Conservation (phyloP, 2,329 filamentous ascomycete species). For the Alternaria rosae region DNA sequence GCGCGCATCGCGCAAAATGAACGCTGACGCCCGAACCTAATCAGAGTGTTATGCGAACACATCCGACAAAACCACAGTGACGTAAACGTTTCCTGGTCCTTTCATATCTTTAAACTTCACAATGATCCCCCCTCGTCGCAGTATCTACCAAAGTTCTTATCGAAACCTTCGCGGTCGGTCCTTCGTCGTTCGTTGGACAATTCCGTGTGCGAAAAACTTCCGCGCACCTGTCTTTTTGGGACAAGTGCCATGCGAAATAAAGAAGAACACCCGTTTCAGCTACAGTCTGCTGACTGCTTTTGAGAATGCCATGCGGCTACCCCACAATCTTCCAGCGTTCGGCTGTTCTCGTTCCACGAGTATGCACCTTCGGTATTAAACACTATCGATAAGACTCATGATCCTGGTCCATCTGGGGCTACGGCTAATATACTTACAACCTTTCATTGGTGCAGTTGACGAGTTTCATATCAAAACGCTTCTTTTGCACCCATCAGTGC, state of each 20-base stretch:
- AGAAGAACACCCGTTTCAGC: background rate
- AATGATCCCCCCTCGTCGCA: background rate
- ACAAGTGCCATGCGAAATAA: background rate
- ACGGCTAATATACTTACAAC: constrained; percentile 20
- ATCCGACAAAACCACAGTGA: background rate
- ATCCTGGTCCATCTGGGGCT: constrained; percentile 25
- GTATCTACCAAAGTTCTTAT: background rate
- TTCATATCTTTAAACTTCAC: background rate
- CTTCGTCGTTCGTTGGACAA: background rate
- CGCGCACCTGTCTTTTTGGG: background rate
- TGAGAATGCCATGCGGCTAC: constrained; percentile 14
- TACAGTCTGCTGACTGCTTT: constrained; percentile 13
- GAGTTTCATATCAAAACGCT: constrained; percentile 31
- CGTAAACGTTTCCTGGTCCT: background rate
- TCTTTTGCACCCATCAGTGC: constrained; percentile 15
- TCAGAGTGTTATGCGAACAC: background rate
- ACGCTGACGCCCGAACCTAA: background rate
- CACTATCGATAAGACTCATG: constrained; percentile 35
- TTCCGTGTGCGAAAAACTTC: background rate
- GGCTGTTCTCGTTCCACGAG: constrained; percentile 30
- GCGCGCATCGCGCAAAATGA: background rate
- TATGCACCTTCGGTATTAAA: constrained; percentile 26
- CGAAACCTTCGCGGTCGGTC: background rate
- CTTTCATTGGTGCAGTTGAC: constrained; percentile 23
- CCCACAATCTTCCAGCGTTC: constrained; percentile 23